Base-by-base conservation (phyloP, 768 basidiomycete genomes). In the Pleurotus cornucopiae region DNA sequence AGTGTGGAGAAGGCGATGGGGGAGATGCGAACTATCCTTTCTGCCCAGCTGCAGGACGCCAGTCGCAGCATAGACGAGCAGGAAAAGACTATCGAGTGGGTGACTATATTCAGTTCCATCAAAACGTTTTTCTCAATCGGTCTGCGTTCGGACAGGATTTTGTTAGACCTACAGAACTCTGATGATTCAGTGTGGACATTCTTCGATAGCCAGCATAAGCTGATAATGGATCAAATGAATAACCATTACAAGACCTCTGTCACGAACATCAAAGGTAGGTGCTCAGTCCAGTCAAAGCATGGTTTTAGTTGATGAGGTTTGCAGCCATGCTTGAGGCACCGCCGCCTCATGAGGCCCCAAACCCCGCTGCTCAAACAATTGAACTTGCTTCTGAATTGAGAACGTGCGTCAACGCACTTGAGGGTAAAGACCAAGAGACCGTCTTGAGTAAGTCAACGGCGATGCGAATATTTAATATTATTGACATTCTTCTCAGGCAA, bases 101-200 rank as follows among this genome's bases (percentile, higher is more conserved):
- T 34, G 30, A 11, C 30, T 34, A 34, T 34, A 34, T 11, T 34
- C 30, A 9, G 30, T 9, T 34, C 30, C 30, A 11, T 34, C 30
- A 11, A 34, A 9, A 34, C 2, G 30, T 11, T 34, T 34, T 11
- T 34, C 30, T 34, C 30, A 34, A 34, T 34, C 30, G 7, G 30
- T 34, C 30, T 9, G 23, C 37, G 45, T 11, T 20, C 21, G 13
- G n/a, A 4, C 61, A 98, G 96, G 64, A 88, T 98, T 48, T 71
- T 98, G 30, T 74, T 94, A 49, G 96, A 99, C 60, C 72, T 99
- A 56, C 91, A 89, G 63, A 78, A 84, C 1, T 78, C 84, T 9
- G 93, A 96, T 57, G 96, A 99, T 65, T 92, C 95, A 0, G 82
- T 94, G 44, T 99, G 96, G 97, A 84, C 87, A 6, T 99, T 91